Evolutionary conservation across 768 basidiomycete species (phyloP).

Genomic region (Russula ochroleuca): DNA sequence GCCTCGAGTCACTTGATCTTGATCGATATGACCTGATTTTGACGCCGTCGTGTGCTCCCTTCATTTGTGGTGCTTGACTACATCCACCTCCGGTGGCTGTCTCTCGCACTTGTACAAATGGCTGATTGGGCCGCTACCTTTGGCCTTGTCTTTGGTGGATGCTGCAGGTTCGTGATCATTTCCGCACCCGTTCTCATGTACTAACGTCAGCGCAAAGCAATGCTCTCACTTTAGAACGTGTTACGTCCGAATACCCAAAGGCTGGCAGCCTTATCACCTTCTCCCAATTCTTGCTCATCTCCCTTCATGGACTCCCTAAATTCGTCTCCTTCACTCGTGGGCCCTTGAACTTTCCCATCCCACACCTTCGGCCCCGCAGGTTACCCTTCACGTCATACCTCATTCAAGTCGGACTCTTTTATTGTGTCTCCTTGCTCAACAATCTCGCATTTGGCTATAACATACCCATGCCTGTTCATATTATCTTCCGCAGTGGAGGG

Average conservation of each 20-base stretch:
- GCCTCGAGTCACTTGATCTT: not conserved
- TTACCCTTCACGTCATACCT: conserved; percentile 73
- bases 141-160: conserved; percentile 81
- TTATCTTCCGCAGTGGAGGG: conserved; percentile 89
- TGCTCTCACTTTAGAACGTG: conserved; percentile 69
- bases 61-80: no score
- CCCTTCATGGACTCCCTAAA: conserved; percentile 64
- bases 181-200: conserved; percentile 1
- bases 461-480: conserved; percentile 90
- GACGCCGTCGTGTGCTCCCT: not conserved
- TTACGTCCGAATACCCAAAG: conserved; percentile 63
- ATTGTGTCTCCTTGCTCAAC: conserved; percentile 74
- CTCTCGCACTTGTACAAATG: not conserved
- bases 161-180: conserved; percentile 57
- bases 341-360: conserved; percentile 31
- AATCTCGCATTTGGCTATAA: conserved; percentile 85
- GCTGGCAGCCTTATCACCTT: conserved; percentile 84
- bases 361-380: conserved; percentile 53
- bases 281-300: conserved; percentile 76
- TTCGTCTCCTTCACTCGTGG: conserved; percentile 40
- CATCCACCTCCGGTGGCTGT: not conserved
- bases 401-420: conserved; percentile 78
- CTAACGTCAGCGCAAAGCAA: conserved; percentile 45
- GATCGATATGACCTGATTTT: not conserved
- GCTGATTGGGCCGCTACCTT: conserved; percentile 60